A percentile compares a stretch with the other conserved stretches of the same genome.
phyloP scores from a whole-genome alignment of 768 basidiomycete species.

The Tulasnella sp. region DNA sequence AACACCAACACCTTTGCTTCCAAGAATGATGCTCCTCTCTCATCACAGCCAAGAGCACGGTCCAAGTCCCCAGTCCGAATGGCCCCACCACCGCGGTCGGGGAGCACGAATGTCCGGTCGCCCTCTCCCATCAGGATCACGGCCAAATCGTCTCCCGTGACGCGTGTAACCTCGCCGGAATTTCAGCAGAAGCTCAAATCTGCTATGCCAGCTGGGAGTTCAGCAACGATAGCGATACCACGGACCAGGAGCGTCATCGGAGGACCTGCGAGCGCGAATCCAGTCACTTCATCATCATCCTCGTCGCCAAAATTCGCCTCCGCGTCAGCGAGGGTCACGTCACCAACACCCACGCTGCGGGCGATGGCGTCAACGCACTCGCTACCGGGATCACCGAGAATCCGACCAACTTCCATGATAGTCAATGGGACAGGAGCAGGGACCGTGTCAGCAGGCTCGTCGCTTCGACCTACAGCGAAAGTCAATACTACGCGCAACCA shows the following conservation, averaged over 20 bases:
- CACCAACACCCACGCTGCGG: background rate
- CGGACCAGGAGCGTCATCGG: background rate
- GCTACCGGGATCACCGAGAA: background rate
- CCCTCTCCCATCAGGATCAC: background rate
- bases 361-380: constrained; percentile 3
- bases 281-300: background rate
- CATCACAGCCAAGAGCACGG: background rate
- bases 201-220: background rate
- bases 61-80: constrained; percentile 4
- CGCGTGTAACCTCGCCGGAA: constrained; percentile 4
- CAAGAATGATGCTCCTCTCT: background rate
- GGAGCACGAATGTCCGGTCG: background rate
- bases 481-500: background rate
- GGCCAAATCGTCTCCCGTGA: background rate
- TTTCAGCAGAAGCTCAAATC: background rate
- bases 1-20: background rate
- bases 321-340: background rate
- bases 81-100: background rate
- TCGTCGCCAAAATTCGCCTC: background rate
- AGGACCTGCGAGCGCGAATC: background rate
- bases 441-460: background rate
- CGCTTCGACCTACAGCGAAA: background rate
- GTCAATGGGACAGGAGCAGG: background rate
- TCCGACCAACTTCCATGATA: background rate
- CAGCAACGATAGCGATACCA: background rate